These are phyloP conservation scores for Xylaria nigripes DNA, from an alignment of 495 filamentous ascomycete genomes.

Conservation along the genomic window DNA sequence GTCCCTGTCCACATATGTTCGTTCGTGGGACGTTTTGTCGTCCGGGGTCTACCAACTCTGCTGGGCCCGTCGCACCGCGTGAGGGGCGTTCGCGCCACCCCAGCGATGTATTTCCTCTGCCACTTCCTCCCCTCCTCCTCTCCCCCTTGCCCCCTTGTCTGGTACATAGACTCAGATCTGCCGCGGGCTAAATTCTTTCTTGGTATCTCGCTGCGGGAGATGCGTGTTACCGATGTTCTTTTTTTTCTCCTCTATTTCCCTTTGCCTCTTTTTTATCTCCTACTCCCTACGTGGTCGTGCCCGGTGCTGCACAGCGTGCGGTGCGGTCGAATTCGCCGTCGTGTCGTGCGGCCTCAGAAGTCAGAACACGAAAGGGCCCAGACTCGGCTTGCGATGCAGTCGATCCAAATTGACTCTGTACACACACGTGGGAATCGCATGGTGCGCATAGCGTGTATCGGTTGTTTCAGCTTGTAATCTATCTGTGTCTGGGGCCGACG, in stretches of 20 bases:
- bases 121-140: not conserved
- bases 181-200: not conserved
- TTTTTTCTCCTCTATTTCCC: too few relatives aligned
- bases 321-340: not conserved
- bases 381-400: not conserved
- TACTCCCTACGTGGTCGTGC: too few relatives aligned
- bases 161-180: not conserved
- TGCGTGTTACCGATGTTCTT: not conserved
- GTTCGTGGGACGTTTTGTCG: constrained; percentile 7
- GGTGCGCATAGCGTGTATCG: not conserved
- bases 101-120: not conserved
- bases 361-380: not conserved
- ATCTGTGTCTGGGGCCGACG: constrained; percentile 1
- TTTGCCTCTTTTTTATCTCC: too few relatives aligned
- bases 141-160: not conserved
- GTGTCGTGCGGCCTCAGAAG: not conserved
- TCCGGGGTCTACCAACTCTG: not conserved
- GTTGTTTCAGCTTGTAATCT: constrained; percentile 10
- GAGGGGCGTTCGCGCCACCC: constrained; percentile 10
- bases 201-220: not conserved
- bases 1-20: constrained; percentile 8
- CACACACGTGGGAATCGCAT: not conserved
- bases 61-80: constrained; percentile 4
- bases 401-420: not conserved
- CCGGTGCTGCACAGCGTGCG: not conserved